phyloP scores from a whole-genome alignment of 2,329 filamentous ascomycete genomes.

The Penicillium capsulatum region DNA sequence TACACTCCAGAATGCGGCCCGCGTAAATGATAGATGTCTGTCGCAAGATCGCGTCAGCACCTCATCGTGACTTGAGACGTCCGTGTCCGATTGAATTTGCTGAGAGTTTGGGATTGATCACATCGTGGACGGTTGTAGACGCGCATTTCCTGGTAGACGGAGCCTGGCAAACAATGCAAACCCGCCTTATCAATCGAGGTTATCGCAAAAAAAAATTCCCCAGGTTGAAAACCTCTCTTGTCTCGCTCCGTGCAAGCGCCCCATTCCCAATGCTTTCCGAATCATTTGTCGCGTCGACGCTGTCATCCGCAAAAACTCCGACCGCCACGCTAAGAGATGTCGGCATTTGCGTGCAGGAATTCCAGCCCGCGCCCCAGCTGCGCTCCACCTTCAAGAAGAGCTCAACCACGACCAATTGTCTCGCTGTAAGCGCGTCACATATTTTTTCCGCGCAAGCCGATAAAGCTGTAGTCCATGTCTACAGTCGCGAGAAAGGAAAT shows the following conservation, averaged over 20 bases:
- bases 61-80: slow-evolving; percentile 4
- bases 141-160: slow-evolving; percentile 5
- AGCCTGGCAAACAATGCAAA: slow-evolving; percentile 35
- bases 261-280: slow-evolving; percentile 46
- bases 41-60: too few relatives aligned
- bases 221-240: slow-evolving; percentile 11
- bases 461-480: slow-evolving; percentile 90
- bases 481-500: slow-evolving; percentile 74
- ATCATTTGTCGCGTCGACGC: slow-evolving; percentile 45
- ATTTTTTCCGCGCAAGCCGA: slow-evolving; percentile 88
- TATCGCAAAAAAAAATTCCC: slow-evolving; percentile 20
- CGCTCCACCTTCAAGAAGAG: slow-evolving; percentile 87
- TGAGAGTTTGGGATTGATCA: slow-evolving; percentile 16
- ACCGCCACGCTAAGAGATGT: slow-evolving; percentile 64
- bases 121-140: slow-evolving; percentile 5
- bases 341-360: slow-evolving; percentile 79
- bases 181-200: slow-evolving; percentile 23
- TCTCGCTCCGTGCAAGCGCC: slow-evolving; percentile 15
- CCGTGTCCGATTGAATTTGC: slow-evolving; percentile 5
- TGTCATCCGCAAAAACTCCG: slow-evolving; percentile 40
- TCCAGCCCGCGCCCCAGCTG: slow-evolving; percentile 72
- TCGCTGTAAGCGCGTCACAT: slow-evolving; percentile 76
- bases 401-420: slow-evolving; percentile 69
- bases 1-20: slow-evolving; percentile 3
- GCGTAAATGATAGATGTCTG: slow-evolving; percentile 11